Conservation (phyloP, 2,329 filamentous ascomycete genomes). For the Sporothrix curviconia region DNA sequence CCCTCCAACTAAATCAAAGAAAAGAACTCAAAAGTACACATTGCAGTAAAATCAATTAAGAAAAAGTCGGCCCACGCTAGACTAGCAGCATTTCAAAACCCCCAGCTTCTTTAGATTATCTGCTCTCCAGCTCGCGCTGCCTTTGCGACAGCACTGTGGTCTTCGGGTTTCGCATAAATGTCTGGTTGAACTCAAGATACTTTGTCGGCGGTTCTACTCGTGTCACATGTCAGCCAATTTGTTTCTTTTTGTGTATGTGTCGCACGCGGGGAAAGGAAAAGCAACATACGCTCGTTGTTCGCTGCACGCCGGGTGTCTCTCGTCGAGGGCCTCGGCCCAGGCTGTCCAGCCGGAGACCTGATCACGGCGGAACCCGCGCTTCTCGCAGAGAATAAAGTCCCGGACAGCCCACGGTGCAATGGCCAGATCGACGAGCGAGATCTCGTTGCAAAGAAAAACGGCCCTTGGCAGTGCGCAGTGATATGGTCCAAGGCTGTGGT, state of each 20-base stretch:
- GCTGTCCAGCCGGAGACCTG: background rate
- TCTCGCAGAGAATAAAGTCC: background rate
- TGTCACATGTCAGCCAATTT: background rate
- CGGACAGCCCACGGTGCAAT: background rate
- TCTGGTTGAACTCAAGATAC: background rate
- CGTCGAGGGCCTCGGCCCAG: background rate
- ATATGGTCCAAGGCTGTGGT: background rate
- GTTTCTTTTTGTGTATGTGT: too few relatives aligned
- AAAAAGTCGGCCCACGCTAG: too few relatives aligned
- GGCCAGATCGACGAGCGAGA: background rate
- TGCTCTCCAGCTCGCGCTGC: background rate
- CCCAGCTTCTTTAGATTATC: too few relatives aligned
- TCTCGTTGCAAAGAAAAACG: background rate
- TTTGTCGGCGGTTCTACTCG: background rate
- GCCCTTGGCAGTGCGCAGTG: background rate
- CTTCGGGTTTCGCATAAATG: background rate
- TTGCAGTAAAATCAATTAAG: too few relatives aligned
- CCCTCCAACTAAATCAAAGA: too few relatives aligned
- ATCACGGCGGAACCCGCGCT: background rate
- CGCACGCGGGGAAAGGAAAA: too few relatives aligned
- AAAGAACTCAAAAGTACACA: too few relatives aligned
- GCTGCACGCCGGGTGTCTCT: background rate
- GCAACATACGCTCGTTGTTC: background rate
- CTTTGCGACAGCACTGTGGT: background rate
- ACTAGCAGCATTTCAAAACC: too few relatives aligned